phyloP scores from a whole-genome alignment of 768 basidiomycete genomes.

The Lactarius psammicola region DNA sequence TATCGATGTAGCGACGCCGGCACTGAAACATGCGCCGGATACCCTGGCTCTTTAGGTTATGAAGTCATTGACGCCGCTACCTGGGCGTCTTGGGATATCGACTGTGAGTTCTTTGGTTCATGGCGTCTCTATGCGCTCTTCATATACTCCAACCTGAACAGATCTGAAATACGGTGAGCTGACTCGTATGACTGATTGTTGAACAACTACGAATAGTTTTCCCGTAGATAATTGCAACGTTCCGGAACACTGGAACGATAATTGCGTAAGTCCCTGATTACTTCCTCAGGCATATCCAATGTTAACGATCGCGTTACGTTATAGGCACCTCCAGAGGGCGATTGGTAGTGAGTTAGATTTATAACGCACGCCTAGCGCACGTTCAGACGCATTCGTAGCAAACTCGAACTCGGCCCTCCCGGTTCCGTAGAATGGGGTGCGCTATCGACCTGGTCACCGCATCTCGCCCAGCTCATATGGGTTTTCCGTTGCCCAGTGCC shows the following conservation, averaged over 20 bases:
- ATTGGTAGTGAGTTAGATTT: constrained; percentile 48
- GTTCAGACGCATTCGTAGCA: constrained; percentile 34
- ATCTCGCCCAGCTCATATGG: background rate
- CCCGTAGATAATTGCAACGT: constrained; percentile 51
- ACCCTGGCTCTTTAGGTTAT: constrained; percentile 52
- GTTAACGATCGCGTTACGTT: background rate
- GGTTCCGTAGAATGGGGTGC: constrained; percentile 56
- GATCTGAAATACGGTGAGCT: constrained; percentile 51
- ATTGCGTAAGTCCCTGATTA: constrained; percentile 33
- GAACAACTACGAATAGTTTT: background rate
- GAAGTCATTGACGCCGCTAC: constrained; percentile 52
- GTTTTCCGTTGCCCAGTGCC: constrained; percentile 36
- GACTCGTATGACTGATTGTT: background rate
- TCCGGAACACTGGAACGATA: constrained; percentile 52
- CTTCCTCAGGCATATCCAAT: background rate
- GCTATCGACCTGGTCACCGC: constrained; percentile 25
- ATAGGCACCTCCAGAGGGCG: constrained; percentile 39
- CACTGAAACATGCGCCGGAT: constrained; percentile 51
- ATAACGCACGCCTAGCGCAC: background rate
- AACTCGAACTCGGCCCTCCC: constrained; percentile 57
- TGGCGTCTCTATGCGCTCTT: too few species aligned
- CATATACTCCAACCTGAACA: background rate
- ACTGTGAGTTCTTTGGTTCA: constrained; percentile 36
- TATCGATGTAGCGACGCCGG: constrained; percentile 47
- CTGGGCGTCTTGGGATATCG: constrained; percentile 53